phyloP scores from a whole-genome alignment of 2,329 filamentous ascomycete genomes.

The Nemania abortiva region DNA sequence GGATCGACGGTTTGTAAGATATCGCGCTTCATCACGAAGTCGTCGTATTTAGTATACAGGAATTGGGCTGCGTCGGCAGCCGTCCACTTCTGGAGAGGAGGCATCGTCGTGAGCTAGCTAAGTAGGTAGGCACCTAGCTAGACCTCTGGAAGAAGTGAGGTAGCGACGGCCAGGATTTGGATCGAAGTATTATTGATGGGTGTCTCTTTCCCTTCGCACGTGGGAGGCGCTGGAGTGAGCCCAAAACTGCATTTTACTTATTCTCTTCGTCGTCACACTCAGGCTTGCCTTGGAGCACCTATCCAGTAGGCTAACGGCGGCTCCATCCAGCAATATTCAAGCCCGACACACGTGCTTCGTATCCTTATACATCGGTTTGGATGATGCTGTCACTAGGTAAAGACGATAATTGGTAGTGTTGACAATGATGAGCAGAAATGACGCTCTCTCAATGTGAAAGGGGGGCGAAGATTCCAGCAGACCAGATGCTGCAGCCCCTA shows the following conservation, averaged over 20 bases:
- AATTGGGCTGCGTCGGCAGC: conserved; percentile 21
- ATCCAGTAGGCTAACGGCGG: conserved; percentile 9
- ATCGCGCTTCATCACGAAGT: conserved; percentile 34
- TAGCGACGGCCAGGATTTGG: conserved; percentile 6
- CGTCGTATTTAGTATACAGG: conserved; percentile 25
- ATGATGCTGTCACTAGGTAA: neutral
- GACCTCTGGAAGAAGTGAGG: neutral
- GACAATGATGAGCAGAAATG: neutral
- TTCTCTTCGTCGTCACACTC: neutral
- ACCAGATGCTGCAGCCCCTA: neutral
- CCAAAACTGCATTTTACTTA: conserved; percentile 11
- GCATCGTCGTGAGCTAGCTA: conserved; percentile 35
- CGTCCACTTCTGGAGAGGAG: conserved; percentile 38
- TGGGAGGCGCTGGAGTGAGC: conserved; percentile 8
- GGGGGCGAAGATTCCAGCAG: neutral
- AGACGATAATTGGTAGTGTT: neutral
- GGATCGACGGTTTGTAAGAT: conserved; percentile 7
- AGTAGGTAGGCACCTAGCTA: neutral
- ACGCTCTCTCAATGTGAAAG: neutral
- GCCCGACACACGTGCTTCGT: neutral
- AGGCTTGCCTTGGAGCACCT: conserved; percentile 8
- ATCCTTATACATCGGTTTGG: neutral
- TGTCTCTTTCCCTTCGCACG: conserved; percentile 26
- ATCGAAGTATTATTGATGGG: conserved; percentile 7
- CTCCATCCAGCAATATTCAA: conserved; percentile 10